Conservation (phyloP, 306 rosid genomes). For the Lathyrus oleraceus region DNA sequence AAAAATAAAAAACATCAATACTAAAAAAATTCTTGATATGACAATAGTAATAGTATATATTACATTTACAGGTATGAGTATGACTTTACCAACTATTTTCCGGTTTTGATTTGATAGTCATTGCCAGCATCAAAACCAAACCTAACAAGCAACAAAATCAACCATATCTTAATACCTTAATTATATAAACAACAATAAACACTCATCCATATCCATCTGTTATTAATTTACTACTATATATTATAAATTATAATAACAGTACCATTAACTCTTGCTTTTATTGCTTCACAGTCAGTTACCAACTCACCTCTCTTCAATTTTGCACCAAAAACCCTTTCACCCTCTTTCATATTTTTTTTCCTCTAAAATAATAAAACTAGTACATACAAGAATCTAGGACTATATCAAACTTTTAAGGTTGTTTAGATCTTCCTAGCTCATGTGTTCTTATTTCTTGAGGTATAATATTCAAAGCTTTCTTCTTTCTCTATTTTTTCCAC, state of each 20-base stretch:
- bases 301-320: not conserved
- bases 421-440: slow-evolving; percentile 18
- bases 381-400: slow-evolving; percentile 32
- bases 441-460: slow-evolving; percentile 7
- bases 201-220: slow-evolving; percentile 13
- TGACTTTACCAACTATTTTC: slow-evolving; percentile 1
- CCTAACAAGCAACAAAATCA: slow-evolving; percentile 28
- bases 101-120: not conserved
- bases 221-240: not conserved
- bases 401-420: slow-evolving; percentile 32
- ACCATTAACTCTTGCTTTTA: slow-evolving; percentile 24
- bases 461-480: slow-evolving; percentile 20
- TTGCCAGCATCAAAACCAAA: slow-evolving; percentile 25
- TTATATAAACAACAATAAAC: not conserved
- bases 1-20: no score
- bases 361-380: not conserved
- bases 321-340: no score
- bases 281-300: slow-evolving; percentile 13
- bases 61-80: not conserved
- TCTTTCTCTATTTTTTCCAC: not conserved
- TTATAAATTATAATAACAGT: slow-evolving; percentile 20
- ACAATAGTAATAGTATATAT: not conserved
- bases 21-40: not conserved
- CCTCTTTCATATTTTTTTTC: no score
- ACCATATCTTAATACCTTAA: not conserved